These are phyloP conservation scores for Nothopassalora personata DNA, from an alignment of 2,329 filamentous ascomycete genomes.

Conservation along the genomic window DNA sequence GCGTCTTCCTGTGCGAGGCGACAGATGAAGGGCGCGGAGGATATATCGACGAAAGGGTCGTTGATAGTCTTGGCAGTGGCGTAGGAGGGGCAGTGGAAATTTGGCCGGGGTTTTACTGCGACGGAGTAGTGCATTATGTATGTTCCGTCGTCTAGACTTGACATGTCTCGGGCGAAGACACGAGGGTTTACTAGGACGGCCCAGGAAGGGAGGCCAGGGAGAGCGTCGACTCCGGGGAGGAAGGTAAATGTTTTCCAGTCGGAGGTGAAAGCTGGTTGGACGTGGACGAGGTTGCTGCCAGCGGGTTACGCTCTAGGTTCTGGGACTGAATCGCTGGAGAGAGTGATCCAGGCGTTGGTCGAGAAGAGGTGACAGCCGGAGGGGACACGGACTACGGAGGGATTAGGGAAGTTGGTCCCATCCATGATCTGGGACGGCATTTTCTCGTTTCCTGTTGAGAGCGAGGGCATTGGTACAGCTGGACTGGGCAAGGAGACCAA, in stretches of 20 bases:
- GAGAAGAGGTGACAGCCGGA: constrained; percentile 37
- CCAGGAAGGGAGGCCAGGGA: constrained; percentile 51
- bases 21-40: constrained; percentile 27
- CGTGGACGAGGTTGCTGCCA: constrained; percentile 30
- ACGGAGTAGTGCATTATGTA: constrained; percentile 35
- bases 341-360: constrained; percentile 28
- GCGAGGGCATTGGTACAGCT: not conserved
- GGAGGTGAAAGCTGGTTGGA: constrained; percentile 36
- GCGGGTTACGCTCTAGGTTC: constrained; percentile 13
- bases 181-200: constrained; percentile 40
- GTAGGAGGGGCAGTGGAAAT: constrained; percentile 33
- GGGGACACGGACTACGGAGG: constrained; percentile 29
- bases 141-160: constrained; percentile 32
- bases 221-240: constrained; percentile 42
- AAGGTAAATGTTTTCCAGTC: constrained; percentile 35
- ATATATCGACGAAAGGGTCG: constrained; percentile 26
- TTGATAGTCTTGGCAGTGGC: constrained; percentile 25
- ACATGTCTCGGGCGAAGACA: constrained; percentile 59
- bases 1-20: constrained; percentile 29
- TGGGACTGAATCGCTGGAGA: not conserved
- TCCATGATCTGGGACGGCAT: constrained; percentile 22
- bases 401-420: constrained; percentile 46
- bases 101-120: constrained; percentile 17
- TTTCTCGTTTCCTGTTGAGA: not conserved
- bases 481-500: not conserved